These are phyloP conservation scores for Mycena vitilis DNA, from an alignment of 768 basidiomycete species.

Conservation along the genomic window DNA sequence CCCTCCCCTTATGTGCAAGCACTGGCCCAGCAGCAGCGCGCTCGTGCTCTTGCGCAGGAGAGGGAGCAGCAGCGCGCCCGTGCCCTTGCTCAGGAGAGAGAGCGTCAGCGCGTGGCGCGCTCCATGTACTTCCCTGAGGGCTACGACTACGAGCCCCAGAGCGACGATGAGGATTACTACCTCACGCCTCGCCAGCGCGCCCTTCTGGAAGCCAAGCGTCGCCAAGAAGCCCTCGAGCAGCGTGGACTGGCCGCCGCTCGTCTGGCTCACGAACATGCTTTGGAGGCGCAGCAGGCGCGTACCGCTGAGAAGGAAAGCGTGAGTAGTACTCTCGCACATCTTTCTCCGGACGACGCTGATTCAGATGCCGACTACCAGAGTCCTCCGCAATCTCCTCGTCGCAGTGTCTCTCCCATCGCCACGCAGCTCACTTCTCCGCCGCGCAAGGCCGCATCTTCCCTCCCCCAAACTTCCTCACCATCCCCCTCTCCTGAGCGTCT, in stretches of 20 bases:
- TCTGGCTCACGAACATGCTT: constrained; percentile 29
- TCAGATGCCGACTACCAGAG: constrained; percentile 10
- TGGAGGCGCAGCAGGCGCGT: constrained; percentile 31
- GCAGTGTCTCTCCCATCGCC: constrained; percentile 31
- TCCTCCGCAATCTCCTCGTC: constrained; percentile 14
- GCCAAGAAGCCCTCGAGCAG: constrained; percentile 44
- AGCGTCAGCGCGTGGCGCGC: constrained; percentile 49
- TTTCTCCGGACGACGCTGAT: constrained; percentile 14
- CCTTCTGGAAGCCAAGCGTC: constrained; percentile 47
- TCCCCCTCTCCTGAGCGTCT: constrained; percentile 45
- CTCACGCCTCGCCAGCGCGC: constrained; percentile 45
- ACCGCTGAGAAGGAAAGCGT: constrained; percentile 21
- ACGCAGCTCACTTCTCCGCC: constrained; percentile 21
- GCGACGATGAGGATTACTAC: constrained; percentile 42
- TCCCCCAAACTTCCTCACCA: constrained; percentile 30
- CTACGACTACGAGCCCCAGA: constrained; percentile 45
- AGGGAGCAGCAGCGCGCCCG: constrained; percentile 41
- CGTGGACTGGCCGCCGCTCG: constrained; percentile 38
- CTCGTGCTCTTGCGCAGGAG: constrained; percentile 41
- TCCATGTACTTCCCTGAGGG: constrained; percentile 57
- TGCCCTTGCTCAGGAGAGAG: constrained; percentile 43
- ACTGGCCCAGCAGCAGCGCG: constrained; percentile 36
- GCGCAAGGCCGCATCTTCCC: constrained; percentile 7
- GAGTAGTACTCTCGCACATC: constrained; percentile 20
- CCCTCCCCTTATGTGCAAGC: constrained; percentile 40